Percentiles rank a stretch among this genome's conserved stretches.
phyloP scores from a whole-genome alignment of 805 yeast genomes.

The Kodamaea nitidulidarum region DNA sequence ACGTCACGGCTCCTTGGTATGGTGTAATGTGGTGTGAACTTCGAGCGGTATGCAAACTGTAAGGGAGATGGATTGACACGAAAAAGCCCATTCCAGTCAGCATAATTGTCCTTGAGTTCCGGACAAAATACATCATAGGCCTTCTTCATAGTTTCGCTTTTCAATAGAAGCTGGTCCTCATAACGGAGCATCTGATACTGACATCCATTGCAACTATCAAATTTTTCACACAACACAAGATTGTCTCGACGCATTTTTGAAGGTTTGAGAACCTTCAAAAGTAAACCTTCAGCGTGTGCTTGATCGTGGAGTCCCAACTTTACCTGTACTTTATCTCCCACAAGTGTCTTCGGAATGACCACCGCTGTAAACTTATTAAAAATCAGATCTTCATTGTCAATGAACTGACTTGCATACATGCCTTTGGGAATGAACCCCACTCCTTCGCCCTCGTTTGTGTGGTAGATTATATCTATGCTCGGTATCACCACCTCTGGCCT shows the following conservation, averaged over 20 bases:
- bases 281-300: conserved; percentile 27
- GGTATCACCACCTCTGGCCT: conserved; percentile 17
- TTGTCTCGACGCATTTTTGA: conserved; percentile 19
- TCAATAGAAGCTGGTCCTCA: conserved; percentile 34
- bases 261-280: conserved; percentile 16
- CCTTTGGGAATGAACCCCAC: conserved; percentile 27
- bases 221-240: conserved; percentile 31
- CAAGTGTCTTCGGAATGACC: conserved; percentile 35
- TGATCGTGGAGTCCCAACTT: conserved; percentile 27
- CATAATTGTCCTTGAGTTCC: conserved; percentile 11
- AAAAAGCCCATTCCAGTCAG: conserved; percentile 11
- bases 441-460: conserved; percentile 36
- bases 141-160: conserved; percentile 24
- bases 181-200: conserved; percentile 40
- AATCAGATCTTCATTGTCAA: conserved; percentile 13
- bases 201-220: conserved; percentile 39
- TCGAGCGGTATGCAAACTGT: conserved; percentile 38
- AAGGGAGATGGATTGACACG: conserved; percentile 33
- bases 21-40: conserved; percentile 38
- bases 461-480: conserved; percentile 20
- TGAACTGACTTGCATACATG: conserved; percentile 15
- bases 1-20: conserved; percentile 12
- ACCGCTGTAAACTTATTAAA: conserved; percentile 21
- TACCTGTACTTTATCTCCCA: conserved; percentile 35
- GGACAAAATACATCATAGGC: conserved; percentile 38